Conservation (phyloP, 805 yeast genomes). For the Isabelozyma gotoi region DNA sequence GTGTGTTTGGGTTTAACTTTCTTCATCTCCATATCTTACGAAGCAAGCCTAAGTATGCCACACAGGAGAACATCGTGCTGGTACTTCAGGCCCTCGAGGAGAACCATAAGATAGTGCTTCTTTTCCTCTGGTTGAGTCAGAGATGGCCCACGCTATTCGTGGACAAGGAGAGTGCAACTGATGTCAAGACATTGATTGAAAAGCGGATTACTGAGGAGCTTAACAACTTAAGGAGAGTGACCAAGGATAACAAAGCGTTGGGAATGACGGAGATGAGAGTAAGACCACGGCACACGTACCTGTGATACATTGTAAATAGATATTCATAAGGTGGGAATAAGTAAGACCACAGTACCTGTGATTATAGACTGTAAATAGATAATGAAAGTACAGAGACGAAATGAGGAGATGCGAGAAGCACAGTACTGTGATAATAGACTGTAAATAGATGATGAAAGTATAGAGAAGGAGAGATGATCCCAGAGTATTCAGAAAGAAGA, state of each 20-base stretch:
- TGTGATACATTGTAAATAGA: not conserved
- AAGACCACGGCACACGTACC: not conserved
- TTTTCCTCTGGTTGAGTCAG: slow-evolving; percentile 84
- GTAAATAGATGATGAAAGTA: too few relatives aligned
- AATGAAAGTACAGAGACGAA: too few relatives aligned
- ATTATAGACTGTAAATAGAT: too few relatives aligned
- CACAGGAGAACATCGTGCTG: slow-evolving; percentile 18
- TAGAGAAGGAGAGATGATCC: too few relatives aligned
- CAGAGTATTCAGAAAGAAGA: too few relatives aligned
- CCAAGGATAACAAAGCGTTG: slow-evolving; percentile 7
- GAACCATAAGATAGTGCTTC: slow-evolving; percentile 62
- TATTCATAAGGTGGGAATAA: too few relatives aligned
- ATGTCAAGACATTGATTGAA: slow-evolving; percentile 70
- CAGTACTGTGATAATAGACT: too few relatives aligned
- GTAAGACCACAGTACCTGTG: too few relatives aligned
- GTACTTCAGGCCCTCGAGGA: slow-evolving; percentile 49
- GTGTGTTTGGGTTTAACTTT: slow-evolving; percentile 52
- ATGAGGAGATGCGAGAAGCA: too few relatives aligned
- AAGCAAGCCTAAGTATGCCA: slow-evolving; percentile 16
- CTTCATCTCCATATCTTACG: slow-evolving; percentile 24
- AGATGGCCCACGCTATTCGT: slow-evolving; percentile 81
- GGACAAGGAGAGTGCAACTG: slow-evolving; percentile 72
- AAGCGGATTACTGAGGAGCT: slow-evolving; percentile 53
- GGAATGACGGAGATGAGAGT: not conserved
- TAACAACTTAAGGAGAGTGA: slow-evolving; percentile 21